Percentiles rank a stretch among this genome's conserved stretches.
Evolutionary conservation across 2,329 filamentous ascomycete species (phyloP).

Genomic region (Fusarium newnesense): DNA sequence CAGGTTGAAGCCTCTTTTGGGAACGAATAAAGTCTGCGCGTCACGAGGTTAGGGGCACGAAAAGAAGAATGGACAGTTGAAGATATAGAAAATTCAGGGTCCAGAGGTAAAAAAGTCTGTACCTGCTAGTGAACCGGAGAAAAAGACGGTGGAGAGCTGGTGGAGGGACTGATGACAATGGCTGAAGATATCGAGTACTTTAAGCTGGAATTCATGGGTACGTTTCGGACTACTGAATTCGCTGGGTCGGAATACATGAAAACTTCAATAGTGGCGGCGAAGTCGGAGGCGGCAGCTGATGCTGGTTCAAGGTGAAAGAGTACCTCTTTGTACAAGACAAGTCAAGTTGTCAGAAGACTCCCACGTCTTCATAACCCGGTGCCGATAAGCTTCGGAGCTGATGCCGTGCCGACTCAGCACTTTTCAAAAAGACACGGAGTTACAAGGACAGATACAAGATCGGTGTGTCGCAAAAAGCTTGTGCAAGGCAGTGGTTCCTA

Average conservation of each 20-base stretch:
- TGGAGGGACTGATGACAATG: slow-evolving; percentile 36
- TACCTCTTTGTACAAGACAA: slow-evolving; percentile 15
- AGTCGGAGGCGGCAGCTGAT: slow-evolving; percentile 22
- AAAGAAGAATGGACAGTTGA: slow-evolving; percentile 21
- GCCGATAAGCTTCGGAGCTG: slow-evolving; percentile 29
- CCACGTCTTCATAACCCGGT: slow-evolving; percentile 12
- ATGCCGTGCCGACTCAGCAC: slow-evolving; percentile 10
- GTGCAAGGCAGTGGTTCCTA: background rate
- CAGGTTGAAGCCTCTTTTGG: slow-evolving; percentile 25
- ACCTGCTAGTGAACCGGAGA: slow-evolving; percentile 37
- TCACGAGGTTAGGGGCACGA: slow-evolving; percentile 33
- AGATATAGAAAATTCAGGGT: slow-evolving; percentile 24
- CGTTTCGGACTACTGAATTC: slow-evolving; percentile 27
- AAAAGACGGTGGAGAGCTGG: slow-evolving; percentile 43
- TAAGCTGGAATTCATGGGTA: slow-evolving; percentile 23
- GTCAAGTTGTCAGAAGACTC: slow-evolving; percentile 2
- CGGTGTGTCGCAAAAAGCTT: slow-evolving; percentile 5
- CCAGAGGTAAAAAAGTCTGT: slow-evolving; percentile 30
- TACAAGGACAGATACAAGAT: slow-evolving; percentile 9
- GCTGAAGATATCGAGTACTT: slow-evolving; percentile 35
- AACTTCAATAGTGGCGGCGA: slow-evolving; percentile 29
- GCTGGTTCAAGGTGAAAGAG: slow-evolving; percentile 8
- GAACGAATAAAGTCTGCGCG: slow-evolving; percentile 36
- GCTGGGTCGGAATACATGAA: slow-evolving; percentile 33
- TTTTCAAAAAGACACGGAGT: background rate